A percentile compares a stretch with the other conserved stretches of the same genome.
Evolutionary conservation across 805 yeast species (phyloP).

Genomic region (Wickerhamiella kurtzmanii): DNA sequence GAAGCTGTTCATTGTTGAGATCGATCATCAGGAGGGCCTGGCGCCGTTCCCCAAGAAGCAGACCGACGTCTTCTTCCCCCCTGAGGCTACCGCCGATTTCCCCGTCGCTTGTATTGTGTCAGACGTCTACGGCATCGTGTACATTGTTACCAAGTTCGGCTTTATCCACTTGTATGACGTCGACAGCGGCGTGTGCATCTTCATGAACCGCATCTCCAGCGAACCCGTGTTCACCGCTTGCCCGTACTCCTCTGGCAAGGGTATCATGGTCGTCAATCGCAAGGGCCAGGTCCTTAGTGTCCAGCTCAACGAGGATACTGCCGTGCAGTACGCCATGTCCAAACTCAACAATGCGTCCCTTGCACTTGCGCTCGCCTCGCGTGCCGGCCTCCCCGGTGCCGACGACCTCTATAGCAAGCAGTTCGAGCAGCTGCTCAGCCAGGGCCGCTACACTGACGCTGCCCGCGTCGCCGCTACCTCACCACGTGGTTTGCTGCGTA

Average conservation of each 20-base stretch:
- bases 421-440: constrained; percentile 68
- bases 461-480: constrained; percentile 96
- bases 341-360: constrained; percentile 75
- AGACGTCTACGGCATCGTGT: constrained; percentile 71
- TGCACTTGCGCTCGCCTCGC: constrained; percentile 78
- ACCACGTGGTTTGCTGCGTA: constrained; percentile 64
- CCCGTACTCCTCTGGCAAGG: constrained; percentile 54
- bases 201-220: constrained; percentile 90
- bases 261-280: constrained; percentile 87
- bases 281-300: constrained; percentile 91
- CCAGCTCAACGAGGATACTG: constrained; percentile 68
- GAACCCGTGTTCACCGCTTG: constrained; percentile 93
- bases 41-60: constrained; percentile 82
- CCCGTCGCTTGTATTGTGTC: constrained; percentile 87
- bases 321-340: constrained; percentile 78
- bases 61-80: constrained; percentile 90
- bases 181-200: constrained; percentile 83
- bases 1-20: constrained; percentile 83
- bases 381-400: constrained; percentile 97
- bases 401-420: constrained; percentile 84
- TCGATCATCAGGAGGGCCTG: constrained; percentile 76
- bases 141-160: constrained; percentile 87
- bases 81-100: constrained; percentile 91
- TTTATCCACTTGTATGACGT: constrained; percentile 91
- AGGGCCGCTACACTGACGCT: constrained; percentile 82